phyloP scores from a whole-genome alignment of 2,329 filamentous ascomycete species.

The Cladosporium sp. region DNA sequence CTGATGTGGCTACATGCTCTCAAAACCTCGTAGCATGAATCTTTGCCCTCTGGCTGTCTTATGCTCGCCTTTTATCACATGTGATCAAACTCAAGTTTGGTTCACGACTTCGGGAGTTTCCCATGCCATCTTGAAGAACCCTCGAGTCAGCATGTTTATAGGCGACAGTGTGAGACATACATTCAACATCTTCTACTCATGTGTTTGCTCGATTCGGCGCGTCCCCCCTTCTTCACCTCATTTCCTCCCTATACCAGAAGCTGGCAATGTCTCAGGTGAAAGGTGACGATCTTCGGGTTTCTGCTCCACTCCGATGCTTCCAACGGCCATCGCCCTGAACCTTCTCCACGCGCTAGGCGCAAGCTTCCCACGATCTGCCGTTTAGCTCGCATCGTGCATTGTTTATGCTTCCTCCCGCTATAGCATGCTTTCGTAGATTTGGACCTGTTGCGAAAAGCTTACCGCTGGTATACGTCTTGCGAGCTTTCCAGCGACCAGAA shows the following conservation, averaged over 20 bases:
- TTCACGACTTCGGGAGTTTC: no score
- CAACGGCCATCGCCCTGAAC: background rate
- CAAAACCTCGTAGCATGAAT: no score
- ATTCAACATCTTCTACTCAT: background rate
- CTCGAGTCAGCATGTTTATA: no score
- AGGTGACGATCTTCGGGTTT: constrained; percentile 5
- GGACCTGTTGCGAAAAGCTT: background rate
- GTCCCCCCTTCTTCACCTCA: background rate
- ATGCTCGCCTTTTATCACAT: no score
- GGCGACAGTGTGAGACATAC: no score
- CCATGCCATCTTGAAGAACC: no score
- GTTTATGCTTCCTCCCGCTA: background rate
- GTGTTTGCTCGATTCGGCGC: background rate
- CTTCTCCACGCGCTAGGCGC: constrained; percentile 3
- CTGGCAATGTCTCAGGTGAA: background rate
- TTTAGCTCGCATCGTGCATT: constrained; percentile 1
- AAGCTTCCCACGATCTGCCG: background rate
- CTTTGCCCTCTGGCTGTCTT: no score
- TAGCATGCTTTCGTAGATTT: background rate
- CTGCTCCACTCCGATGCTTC: background rate
- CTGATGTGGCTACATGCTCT: no score
- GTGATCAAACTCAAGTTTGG: no score
- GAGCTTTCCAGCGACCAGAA: background rate
- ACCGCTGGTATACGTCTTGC: background rate
- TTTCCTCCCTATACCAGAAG: constrained; percentile 9